Evolutionary conservation across 805 yeast genomes (phyloP).

Genomic region (Cyberlindnera sargentensis): DNA sequence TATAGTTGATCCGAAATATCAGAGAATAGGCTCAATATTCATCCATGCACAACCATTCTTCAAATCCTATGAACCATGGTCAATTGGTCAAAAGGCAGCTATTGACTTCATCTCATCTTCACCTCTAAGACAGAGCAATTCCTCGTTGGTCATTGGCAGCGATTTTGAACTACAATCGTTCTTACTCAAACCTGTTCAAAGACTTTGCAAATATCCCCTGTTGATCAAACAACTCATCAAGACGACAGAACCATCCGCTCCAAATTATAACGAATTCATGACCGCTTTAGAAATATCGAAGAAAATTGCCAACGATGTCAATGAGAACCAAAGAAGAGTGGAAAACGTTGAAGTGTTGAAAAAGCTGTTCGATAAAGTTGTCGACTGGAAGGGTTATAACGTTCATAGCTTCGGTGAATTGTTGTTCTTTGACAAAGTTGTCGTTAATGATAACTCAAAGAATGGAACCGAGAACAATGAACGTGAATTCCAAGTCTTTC

Average conservation of each 20-base stretch:
- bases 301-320: conserved; percentile 79
- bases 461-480: conserved; percentile 54
- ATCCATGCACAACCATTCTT: conserved; percentile 81
- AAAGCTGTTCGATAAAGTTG: conserved; percentile 65
- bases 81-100: conserved; percentile 83
- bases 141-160: conserved; percentile 63
- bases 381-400: conserved; percentile 90
- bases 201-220: conserved; percentile 92
- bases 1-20: conserved; percentile 62
- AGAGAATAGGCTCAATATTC: conserved; percentile 85
- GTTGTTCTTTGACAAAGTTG: conserved; percentile 63
- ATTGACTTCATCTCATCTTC: conserved; percentile 67
- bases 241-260: conserved; percentile 44
- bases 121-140: conserved; percentile 44
- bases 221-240: conserved; percentile 71
- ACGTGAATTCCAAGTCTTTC: conserved; percentile 81
- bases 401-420: conserved; percentile 78
- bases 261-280: conserved; percentile 58
- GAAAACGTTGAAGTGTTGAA: conserved; percentile 73
- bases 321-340: conserved; percentile 88
- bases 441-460: conserved; percentile 49
- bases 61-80: conserved; percentile 89
- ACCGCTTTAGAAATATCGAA: conserved; percentile 68
- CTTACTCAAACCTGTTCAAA: conserved; percentile 89
- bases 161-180: conserved; percentile 86